Percentiles rank a stretch among this genome's conserved stretches.
These are phyloP conservation scores for Candida succiphila DNA, from an alignment of 805 yeast species.

Conservation along the genomic window DNA sequence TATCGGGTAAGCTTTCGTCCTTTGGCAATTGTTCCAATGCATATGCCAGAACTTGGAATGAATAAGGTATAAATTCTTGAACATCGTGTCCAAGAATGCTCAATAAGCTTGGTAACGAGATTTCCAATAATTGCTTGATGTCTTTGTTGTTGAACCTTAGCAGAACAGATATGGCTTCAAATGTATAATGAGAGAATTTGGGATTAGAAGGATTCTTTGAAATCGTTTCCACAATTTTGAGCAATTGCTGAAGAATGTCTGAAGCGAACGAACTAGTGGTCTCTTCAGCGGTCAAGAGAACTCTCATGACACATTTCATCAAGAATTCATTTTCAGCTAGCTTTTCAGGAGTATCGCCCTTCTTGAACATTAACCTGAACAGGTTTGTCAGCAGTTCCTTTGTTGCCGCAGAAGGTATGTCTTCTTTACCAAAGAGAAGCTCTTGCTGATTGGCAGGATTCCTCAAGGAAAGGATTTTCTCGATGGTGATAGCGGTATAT, in stretches of 20 bases:
- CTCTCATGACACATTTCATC: conserved; percentile 82
- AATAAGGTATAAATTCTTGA: conserved; percentile 90
- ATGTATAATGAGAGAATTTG: conserved; percentile 78
- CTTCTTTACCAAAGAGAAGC: conserved; percentile 62
- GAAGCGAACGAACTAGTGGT: conserved; percentile 35
- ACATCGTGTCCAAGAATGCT: conserved; percentile 70
- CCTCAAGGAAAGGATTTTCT: conserved; percentile 74
- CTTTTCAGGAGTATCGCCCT: conserved; percentile 69
- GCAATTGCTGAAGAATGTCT: conserved; percentile 51
- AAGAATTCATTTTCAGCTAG: conserved; percentile 91
- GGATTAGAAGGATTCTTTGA: conserved; percentile 94
- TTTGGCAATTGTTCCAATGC: conserved; percentile 54
- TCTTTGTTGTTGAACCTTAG: conserved; percentile 37
- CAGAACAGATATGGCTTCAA: conserved; percentile 78
- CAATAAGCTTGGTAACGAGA: conserved; percentile 60
- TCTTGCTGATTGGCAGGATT: conserved; percentile 41
- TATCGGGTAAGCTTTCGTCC: conserved; percentile 43
- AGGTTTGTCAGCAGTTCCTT: conserved; percentile 55
- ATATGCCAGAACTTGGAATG: conserved; percentile 81
- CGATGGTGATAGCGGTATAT: conserved; percentile 88
- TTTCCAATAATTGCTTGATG: conserved; percentile 31
- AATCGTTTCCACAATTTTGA: conserved; percentile 60
- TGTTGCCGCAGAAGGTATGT: conserved; percentile 51
- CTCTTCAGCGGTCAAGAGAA: conserved; percentile 64
- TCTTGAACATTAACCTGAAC: conserved; percentile 54